Evolutionary conservation across 371 early-diverging fungal species (phyloP), one percentile per base, ranked within the genome.

Genomic region (Chytridiales sp.): DNA sequence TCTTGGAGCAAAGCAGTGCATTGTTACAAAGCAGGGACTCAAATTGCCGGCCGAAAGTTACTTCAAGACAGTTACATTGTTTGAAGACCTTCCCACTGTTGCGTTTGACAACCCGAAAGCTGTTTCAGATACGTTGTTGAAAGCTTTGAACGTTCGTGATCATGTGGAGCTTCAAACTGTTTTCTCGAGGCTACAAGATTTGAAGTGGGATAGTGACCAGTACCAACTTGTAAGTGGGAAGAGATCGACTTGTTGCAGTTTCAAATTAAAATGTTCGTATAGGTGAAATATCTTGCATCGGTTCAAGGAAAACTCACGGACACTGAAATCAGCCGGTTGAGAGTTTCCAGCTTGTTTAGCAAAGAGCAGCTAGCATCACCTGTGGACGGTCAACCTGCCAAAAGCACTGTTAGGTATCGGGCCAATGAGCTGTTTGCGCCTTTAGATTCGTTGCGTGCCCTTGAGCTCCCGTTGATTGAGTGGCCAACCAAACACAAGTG

Each of bases 111-210:
- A 82, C 32, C 67, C 75, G 1, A 76, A 76, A 48, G 58, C 55
- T n/a, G 67, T 86, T 0, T 62, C 74, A 19, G 89, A 92, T 5
- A 47, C 63, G 27, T 75, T 93, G 17, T 66, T 93, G 32, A 66
- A 73, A 27, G 68, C 75, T 0, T 68, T 95, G n/a, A 93, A 93
- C 15, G 89, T 94, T 6, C 79, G 93, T n/a, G 90, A 90, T 78
- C 88, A 91, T 62, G 91, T 93, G 0, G 92, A 94, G 17, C 66
- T 94, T 30, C 93, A 92, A 67, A 61, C 91, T 55, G 82, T 95
- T 6, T 92, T 95, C 78, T 87, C 89, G 62, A 78, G 93, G 29
- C 70, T 94, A 34, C 81, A 85, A 36, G 86, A 85, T 9, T 83
- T 93, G 22, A 87, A 87, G 42, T 95, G 94, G 94, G 66, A 66